Evolutionary conservation across 495 filamentous ascomycete species (phyloP), one percentile per base, ranked within the genome.

Genomic region (Aspergillus nidulans): DNA sequence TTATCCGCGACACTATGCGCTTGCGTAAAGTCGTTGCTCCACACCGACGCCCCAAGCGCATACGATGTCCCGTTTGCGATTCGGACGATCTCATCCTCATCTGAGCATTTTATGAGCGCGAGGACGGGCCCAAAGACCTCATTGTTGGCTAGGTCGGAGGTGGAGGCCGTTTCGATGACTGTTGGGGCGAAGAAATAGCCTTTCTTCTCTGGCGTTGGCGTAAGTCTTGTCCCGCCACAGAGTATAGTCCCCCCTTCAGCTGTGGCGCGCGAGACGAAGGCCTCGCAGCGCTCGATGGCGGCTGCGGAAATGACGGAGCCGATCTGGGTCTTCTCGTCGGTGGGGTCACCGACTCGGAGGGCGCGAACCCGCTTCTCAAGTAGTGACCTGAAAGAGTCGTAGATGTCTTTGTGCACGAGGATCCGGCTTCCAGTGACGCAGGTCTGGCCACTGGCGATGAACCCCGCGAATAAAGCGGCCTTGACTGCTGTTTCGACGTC

Each of bases 111-210:
- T 9, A 77, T 57, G 3, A 80, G 55, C 13, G 77, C 75, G 51
- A 81, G 72, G 0, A 80, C 77, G 1, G 78, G 78, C 0, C 78
- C 75, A 61, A 80, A 82, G 1, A 75, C 74, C 53, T 82, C 79
- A 32, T 74, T 66, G 10, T 65, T 61, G 1, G 69, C 60, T 26
- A 73, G 28, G 69, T 69, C 13, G 47, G 64, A n/a, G 54, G 68
- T 48, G 44, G 53, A 44, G 48, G 44, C 41, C 2, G 67, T 67
- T 12, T 75, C 63, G 15, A 85, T 70, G 9, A 86, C 60, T 0
- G 82, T 85, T 5, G 83, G 83, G 32, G 77, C 67, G 54, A 79
- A 84, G 56, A 79, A 86, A 52, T 81, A 84, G 1, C 83, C 82
- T 39, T 71, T 75, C 4, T 68, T 69, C 40, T 65, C 57, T 39